These are phyloP conservation scores for Calonectria fujianensis DNA, from an alignment of 2,329 filamentous ascomycete genomes.

Conservation along the genomic window DNA sequence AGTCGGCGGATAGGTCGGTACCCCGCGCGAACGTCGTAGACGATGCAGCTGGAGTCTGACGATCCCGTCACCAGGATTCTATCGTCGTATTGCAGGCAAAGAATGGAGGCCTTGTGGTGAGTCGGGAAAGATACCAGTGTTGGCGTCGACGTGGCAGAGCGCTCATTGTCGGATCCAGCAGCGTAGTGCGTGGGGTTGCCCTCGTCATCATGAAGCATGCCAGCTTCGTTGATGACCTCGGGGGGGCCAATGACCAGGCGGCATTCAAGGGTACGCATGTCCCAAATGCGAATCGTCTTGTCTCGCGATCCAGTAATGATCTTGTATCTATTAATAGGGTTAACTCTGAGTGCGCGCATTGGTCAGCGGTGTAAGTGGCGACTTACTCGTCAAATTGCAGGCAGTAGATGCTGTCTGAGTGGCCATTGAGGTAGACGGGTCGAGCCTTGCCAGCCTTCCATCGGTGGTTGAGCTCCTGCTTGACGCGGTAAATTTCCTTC, in stretches of 20 bases:
- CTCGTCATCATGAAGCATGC: constrained; percentile 71
- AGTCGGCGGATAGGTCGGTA: constrained; percentile 89
- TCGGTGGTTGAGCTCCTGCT: constrained; percentile 83
- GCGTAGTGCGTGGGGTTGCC: constrained; percentile 74
- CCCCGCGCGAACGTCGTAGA: constrained; percentile 88
- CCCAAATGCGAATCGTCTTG: constrained; percentile 96
- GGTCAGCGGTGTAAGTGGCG: not conserved
- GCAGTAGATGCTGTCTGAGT: constrained; percentile 97
- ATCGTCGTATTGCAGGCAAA: constrained; percentile 96
- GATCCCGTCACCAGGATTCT: constrained; percentile 96
- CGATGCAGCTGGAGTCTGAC: constrained; percentile 92
- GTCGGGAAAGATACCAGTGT: constrained; percentile 73
- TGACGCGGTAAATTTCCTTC: constrained; percentile 88
- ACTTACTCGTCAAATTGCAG: constrained; percentile 96
- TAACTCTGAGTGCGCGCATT: constrained; percentile 52
- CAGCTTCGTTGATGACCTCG: constrained; percentile 73
- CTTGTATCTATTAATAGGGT: constrained; percentile 78
- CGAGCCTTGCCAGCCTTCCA: constrained; percentile 88
- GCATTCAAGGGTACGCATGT: constrained; percentile 91
- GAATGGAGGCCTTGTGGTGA: constrained; percentile 93
- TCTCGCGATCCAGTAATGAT: constrained; percentile 98
- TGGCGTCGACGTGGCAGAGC: constrained; percentile 69
- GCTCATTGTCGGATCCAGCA: constrained; percentile 70
- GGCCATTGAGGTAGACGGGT: constrained; percentile 92
- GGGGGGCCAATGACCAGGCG: constrained; percentile 89